These are phyloP conservation scores for Glycine latifolia DNA, from an alignment of 306 rosid species.

Conservation along the genomic window DNA sequence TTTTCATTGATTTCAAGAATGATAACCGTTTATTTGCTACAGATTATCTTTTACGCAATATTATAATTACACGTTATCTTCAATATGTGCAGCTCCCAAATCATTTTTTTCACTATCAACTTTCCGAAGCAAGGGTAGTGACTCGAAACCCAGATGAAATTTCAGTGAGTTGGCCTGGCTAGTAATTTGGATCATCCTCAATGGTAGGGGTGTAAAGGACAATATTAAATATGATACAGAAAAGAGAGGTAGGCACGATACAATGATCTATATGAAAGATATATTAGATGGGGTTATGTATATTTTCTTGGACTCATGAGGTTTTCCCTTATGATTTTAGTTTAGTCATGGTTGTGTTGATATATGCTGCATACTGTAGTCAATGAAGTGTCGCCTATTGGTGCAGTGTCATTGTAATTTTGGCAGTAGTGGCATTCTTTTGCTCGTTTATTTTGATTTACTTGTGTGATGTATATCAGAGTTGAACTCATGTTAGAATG, in stretches of 20 bases:
- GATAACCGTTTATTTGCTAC: conserved; percentile 8
- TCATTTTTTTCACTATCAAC: conserved; percentile 94
- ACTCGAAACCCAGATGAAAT: conserved; percentile 81
- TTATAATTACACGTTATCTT: conserved; percentile 27
- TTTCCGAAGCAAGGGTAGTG: conserved; percentile 95
- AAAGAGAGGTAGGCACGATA: conserved; percentile 61
- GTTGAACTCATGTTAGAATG: conserved; percentile 60
- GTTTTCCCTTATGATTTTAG: conserved; percentile 65
- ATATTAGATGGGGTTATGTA: conserved; percentile 66
- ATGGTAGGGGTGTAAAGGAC: conserved; percentile 66
- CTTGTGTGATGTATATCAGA: conserved; percentile 65
- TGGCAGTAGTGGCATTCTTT: conserved; percentile 79
- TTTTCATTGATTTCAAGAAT: conserved; percentile 22
- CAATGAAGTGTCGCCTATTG: conserved; percentile 62
- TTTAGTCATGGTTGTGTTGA: conserved; percentile 67
- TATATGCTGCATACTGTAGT: conserved; percentile 66
- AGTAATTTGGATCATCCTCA: conserved; percentile 56
- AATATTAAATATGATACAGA: conserved; percentile 54
- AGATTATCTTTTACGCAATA: conserved; percentile 39
- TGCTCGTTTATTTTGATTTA: conserved; percentile 40
- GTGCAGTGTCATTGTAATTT: conserved; percentile 75
- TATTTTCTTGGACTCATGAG: conserved; percentile 65
- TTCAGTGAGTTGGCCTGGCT: conserved; percentile 41
- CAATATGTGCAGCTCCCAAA: conserved; percentile 79
- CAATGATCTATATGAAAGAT: conserved; percentile 57